These are phyloP conservation scores for Xylaria sp. DNA, from an alignment of 2,329 filamentous ascomycete genomes.

Conservation along the genomic window DNA sequence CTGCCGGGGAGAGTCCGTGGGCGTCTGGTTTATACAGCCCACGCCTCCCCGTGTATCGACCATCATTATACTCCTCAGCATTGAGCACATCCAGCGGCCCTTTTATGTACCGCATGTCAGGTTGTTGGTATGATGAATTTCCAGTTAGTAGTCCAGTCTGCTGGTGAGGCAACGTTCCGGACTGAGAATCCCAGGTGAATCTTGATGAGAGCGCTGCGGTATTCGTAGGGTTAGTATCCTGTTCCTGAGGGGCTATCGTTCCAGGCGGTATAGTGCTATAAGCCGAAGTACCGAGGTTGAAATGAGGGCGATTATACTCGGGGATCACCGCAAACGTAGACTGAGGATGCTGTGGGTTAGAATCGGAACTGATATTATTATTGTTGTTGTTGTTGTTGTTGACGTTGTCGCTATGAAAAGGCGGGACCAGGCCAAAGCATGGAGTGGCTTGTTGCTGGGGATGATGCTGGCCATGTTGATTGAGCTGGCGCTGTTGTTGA, in stretches of 20 bases:
- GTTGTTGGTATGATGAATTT: constrained; percentile 18
- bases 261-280: constrained; percentile 10
- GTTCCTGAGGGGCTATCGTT: constrained; percentile 6
- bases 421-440: constrained; percentile 3
- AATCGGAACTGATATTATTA: too few species aligned
- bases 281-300: constrained; percentile 12
- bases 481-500: neutral
- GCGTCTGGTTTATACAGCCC: constrained; percentile 29
- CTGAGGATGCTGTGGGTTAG: neutral
- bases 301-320: constrained; percentile 13
- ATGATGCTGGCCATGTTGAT: constrained; percentile 17
- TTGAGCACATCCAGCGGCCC: constrained; percentile 52
- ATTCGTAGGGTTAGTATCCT: constrained; percentile 1
- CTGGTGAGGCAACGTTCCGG: constrained; percentile 14
- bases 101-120: constrained; percentile 41
- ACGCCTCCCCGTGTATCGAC: constrained; percentile 32
- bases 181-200: constrained; percentile 1
- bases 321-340: constrained; percentile 3
- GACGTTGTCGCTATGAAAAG: neutral
- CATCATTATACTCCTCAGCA: constrained; percentile 53
- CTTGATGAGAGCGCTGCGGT: constrained; percentile 15
- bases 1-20: constrained; percentile 21
- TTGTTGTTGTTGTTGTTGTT: neutral
- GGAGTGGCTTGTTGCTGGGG: constrained; percentile 9
- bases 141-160: neutral